Base-by-base conservation (phyloP, 139 green algal species). In the Nannochloris sp. region DNA sequence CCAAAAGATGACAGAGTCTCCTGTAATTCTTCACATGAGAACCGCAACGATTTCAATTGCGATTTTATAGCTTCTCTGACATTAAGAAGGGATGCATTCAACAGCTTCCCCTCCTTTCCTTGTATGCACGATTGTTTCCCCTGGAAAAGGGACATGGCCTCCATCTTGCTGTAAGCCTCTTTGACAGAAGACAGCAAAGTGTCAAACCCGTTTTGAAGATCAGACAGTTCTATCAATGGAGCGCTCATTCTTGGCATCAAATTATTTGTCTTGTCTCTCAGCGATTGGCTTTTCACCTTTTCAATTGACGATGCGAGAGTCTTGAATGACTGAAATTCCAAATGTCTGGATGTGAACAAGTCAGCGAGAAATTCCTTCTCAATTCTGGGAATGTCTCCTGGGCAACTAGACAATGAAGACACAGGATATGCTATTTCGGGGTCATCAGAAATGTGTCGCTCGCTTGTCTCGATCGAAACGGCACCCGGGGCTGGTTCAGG, bases 81-180 rank as follows among this genome's bases (percentile, higher is more conserved):
- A 40, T 40, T 51, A 21, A 50, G 36, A 36, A 58, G 50, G 15
- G 15, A 18, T 58, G 19, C 12, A 9, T 37, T 23, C 12, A 58
- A 27, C 14, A 5, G 12, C 7, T 25, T n/a, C 48, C 64, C 50
- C 11, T 29, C 53, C 34, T 40, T 27, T 18, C 25, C n/a, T 10
- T 23, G 51, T n/a, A 34, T 57, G 10, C 29, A 3, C 2, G 37
- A 23, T 44, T 46, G 43, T 18, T 56, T 53, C 2, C 56, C 29
- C 37, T 65, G 24, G 66, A 77, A 77, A 31, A 59, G 56, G 7
- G 70, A 65, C 66, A 77, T 69, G 27, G 70, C 70, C 3, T 75
- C 70, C 21, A 58, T 60, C 40, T 16, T 14, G 12, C 25, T n/a
- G 23, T 51, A 66, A 27, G 21, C 25, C 29, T 67, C 16, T 46